A percentile compares a stretch with the other conserved stretches of the same genome.
Conservation (phyloP, 2,329 filamentous ascomycete species). For the Curvularia hawaiiensis region DNA sequence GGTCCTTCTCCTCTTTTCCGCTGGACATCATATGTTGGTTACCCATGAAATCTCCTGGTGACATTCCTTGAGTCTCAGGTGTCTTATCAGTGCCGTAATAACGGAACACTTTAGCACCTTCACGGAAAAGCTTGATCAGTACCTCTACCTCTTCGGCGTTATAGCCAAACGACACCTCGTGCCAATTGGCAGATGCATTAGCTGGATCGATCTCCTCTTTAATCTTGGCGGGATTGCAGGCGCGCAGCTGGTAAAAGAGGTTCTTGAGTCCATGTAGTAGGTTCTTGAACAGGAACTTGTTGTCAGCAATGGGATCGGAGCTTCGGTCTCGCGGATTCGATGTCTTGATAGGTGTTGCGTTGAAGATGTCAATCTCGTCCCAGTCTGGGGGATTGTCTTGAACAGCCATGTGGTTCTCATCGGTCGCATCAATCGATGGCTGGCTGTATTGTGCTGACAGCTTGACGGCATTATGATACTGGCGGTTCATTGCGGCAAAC, state of each 20-base stretch:
- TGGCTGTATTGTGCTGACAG: conserved; percentile 78
- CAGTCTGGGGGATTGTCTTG: conserved; percentile 83
- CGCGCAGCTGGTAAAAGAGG: conserved; percentile 91
- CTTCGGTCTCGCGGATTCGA: conserved; percentile 88
- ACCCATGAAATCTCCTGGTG: conserved; percentile 88
- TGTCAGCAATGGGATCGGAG: conserved; percentile 89
- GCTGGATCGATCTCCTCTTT: conserved; percentile 70
- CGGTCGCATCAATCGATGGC: conserved; percentile 65
- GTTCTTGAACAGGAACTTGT: conserved; percentile 98
- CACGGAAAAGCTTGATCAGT: conserved; percentile 94
- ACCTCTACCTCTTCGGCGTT: conserved; percentile 96
- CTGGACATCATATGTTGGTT: conserved; percentile 95
- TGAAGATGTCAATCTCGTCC: conserved; percentile 98
- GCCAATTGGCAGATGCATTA: conserved; percentile 87
- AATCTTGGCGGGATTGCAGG: conserved; percentile 73
- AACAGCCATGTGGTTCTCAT: conserved; percentile 84
- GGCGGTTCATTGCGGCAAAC: conserved; percentile 96
- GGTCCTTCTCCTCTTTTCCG: conserved; percentile 94
- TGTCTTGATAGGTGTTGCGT: conserved; percentile 93
- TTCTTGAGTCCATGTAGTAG: conserved; percentile 95
- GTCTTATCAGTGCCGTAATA: conserved; percentile 94
- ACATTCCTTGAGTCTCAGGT: conserved; percentile 74
- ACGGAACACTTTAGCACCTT: conserved; percentile 93
- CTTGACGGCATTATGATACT: conserved; percentile 94
- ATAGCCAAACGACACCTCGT: conserved; percentile 94